Percentiles rank a stretch among this genome's conserved stretches.
Evolutionary conservation across 163 green algal species (phyloP).

Genomic region (Trebouxiophyceae sp.): DNA sequence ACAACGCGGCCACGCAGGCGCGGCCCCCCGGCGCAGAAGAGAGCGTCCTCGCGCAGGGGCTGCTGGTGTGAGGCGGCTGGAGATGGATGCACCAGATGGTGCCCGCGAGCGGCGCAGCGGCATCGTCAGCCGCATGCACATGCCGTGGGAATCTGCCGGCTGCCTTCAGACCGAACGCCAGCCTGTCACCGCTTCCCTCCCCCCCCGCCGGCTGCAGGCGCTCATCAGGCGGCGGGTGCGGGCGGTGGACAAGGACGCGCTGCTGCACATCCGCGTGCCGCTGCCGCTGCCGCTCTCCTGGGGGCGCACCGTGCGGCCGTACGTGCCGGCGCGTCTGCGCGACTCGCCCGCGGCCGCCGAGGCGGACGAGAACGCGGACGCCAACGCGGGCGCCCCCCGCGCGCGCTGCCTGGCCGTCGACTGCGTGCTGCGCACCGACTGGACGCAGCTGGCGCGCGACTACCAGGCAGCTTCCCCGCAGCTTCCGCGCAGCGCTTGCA

Average conservation of each 20-base stretch:
- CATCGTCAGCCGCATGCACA: too few species aligned
- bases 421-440: neutral
- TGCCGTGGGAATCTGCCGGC: too few species aligned
- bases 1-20: slow-evolving; percentile 57
- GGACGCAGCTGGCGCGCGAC: neutral
- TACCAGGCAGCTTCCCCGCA: too few species aligned
- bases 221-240: slow-evolving; percentile 44
- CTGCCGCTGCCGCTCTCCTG: slow-evolving; percentile 64
- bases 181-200: too few species aligned
- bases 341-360: neutral
- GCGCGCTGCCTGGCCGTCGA: neutral
- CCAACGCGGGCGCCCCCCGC: slow-evolving; percentile 1
- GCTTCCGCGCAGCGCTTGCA: too few species aligned
- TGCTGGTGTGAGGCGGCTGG: too few species aligned
- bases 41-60: too few species aligned
- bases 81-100: too few species aligned
- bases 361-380: slow-evolving; percentile 8
- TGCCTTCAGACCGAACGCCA: too few species aligned
- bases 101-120: too few species aligned
- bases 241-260: slow-evolving; percentile 20
- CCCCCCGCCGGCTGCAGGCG: too few species aligned
- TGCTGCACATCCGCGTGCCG: slow-evolving; percentile 20
- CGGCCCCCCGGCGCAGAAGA: too few species aligned
- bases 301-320: slow-evolving; percentile 64
- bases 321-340: slow-evolving; percentile 20